phyloP scores from a whole-genome alignment of 257 asterid species.

The Petunia secreta region DNA sequence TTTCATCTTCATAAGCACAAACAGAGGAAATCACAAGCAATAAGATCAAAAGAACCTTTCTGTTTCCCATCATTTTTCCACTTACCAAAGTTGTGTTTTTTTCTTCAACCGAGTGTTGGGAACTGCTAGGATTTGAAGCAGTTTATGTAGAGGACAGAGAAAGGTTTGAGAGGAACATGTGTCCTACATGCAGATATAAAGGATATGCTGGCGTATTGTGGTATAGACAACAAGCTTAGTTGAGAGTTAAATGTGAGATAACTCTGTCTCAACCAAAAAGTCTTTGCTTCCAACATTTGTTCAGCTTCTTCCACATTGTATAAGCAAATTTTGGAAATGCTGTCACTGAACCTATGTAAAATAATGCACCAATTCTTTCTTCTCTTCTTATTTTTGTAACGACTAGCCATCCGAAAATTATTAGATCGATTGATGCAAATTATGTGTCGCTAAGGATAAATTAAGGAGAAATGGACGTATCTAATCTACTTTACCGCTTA shows the following conservation, averaged over 20 bases:
- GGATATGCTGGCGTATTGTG: constrained; percentile 50
- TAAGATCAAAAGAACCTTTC: constrained; percentile 19
- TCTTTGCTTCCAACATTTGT: background rate
- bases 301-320: background rate
- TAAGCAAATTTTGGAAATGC: background rate
- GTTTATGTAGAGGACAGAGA: constrained; percentile 43
- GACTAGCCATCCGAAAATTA: no score
- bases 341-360: background rate
- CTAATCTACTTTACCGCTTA: no score
- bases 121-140: background rate
- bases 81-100: background rate
- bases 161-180: constrained; percentile 41
- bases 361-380: no score
- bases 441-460: no score
- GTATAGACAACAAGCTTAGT: constrained; percentile 37
- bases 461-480: no score
- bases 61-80: constrained; percentile 29
- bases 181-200: constrained; percentile 62
- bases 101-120: background rate
- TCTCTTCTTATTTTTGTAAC: no score
- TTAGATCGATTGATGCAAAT: no score
- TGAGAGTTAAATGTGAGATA: background rate
- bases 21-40: constrained; percentile 36
- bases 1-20: constrained; percentile 20
- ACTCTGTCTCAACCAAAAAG: background rate